Base-by-base conservation (phyloP, 2,329 filamentous ascomycete species). In the Colletotrichum lindemuthianum region DNA sequence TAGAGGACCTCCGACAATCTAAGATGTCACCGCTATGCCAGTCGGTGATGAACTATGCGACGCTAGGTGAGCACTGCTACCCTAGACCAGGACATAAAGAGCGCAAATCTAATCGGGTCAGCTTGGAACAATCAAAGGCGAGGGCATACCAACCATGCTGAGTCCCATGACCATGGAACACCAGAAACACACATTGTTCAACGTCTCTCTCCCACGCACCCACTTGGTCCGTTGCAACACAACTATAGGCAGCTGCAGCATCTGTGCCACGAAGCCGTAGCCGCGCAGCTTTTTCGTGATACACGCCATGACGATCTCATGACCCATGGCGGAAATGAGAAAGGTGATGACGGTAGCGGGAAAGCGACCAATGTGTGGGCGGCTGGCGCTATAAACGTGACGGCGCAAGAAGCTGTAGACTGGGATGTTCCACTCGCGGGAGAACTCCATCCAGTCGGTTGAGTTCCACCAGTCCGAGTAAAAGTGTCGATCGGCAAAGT, bases 211-310 rank as follows among this genome's bases (percentile, higher is more conserved):
- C 16, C 89, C 89, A 59, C 89, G 86, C 41, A 98, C 88, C 81
- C 88, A 92, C 66, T 83, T 86, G 5, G 91, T 93, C 67, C 92
- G 86, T 81, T 98, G 96, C 36, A 98, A 81, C 76, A 94, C 88
- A n/a, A 98, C 92, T 69, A 98, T 96, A 1, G 96, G 96, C 70
- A 98, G 85, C 82, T 99, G 96, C 67, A 96, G 80, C 96, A 99
- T 98, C 88, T 97, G 96, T 67, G 92, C 91, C 16, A 96, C 73
- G 74, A 97, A 97, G 9, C 95, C 96, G 74, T 98, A 99, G 11
- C 96, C 96, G 41, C 96, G 84, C 49, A 98, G 83, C 81, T 99
- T 98, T 83, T 97, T 95, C 33, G 94, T 97, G 75, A 99, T 98
- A 76, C 95, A 98, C 8, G 92, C 93, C 92, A 99, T 97, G 72